Evolutionary conservation across 352 stramenopile species (phyloP).

Genomic region (Thraustochytrium striatum): DNA sequence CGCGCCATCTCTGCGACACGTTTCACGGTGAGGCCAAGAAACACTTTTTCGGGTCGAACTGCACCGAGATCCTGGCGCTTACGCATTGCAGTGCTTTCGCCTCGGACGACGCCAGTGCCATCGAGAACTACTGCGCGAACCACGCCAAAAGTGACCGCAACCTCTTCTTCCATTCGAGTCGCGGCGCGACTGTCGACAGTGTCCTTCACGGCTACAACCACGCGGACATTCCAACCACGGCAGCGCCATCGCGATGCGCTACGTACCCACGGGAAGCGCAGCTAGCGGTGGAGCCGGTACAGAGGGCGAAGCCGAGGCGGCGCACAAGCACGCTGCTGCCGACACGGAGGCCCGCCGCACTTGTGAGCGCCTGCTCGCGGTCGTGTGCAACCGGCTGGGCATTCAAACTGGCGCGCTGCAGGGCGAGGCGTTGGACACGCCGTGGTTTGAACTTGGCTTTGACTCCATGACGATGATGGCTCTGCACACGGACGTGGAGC

Average conservation of each 20-base stretch:
- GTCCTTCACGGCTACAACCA: constrained; percentile 14
- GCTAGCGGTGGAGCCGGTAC: not conserved
- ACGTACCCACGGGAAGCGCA: not conserved
- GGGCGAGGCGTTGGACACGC: not conserved
- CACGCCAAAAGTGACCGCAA: not conserved
- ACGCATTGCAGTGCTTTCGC: constrained; percentile 29
- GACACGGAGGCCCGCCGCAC: not conserved
- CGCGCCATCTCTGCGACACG: not conserved
- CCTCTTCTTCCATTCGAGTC: constrained; percentile 31
- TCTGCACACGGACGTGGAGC: constrained; percentile 1
- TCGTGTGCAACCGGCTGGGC: not conserved
- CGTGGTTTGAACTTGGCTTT: constrained; percentile 33
- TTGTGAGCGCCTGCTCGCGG: not conserved
- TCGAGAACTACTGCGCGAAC: not conserved
- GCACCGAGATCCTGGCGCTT: not conserved
- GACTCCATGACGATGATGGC: constrained; percentile 34
- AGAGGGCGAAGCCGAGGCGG: not conserved
- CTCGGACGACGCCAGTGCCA: not conserved
- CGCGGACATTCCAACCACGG: not conserved
- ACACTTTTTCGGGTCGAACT: constrained; percentile 2
- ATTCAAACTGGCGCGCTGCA: not conserved
- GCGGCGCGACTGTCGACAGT: not conserved
- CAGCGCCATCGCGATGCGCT: constrained; percentile 17
- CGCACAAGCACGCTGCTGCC: not conserved
- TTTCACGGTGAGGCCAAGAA: constrained; percentile 8